Conservation (phyloP, 352 stramenopile species). For the Aphanomyces euteiches region DNA sequence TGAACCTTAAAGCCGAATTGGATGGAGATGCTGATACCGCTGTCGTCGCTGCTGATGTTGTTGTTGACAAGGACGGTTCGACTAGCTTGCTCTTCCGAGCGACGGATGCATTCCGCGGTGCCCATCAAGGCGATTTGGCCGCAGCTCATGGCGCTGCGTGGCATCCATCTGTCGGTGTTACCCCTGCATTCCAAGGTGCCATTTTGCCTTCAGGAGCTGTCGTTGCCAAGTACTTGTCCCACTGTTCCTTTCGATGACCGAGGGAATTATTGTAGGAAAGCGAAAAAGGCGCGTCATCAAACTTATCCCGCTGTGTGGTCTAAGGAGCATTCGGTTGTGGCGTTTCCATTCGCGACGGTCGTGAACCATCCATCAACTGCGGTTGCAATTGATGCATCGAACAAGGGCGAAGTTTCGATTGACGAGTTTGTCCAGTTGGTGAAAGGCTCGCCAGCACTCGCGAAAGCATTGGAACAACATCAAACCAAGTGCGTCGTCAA, state of each 20-base stretch:
- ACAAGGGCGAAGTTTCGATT: conserved; percentile 20
- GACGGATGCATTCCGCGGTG: not conserved
- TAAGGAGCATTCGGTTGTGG: not conserved
- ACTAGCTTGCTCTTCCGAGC: conserved; percentile 4
- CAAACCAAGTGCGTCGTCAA: conserved; percentile 16
- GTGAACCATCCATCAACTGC: conserved; percentile 7
- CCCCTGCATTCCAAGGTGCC: conserved; percentile 16
- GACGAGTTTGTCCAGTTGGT: conserved; percentile 22
- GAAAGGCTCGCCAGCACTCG: conserved; percentile 8
- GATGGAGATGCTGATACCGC: conserved; percentile 27
- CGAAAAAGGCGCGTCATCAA: not conserved
- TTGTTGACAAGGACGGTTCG: not conserved
- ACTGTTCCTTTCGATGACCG: not conserved
- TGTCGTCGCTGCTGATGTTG: not conserved
- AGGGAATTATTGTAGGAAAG: not conserved
- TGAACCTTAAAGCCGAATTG: conserved; percentile 72
- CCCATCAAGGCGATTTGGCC: not conserved
- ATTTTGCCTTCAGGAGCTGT: not conserved
- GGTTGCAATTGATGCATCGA: not conserved
- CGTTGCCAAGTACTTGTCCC: not conserved
- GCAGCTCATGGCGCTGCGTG: conserved; percentile 18
- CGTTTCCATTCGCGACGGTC: not conserved
- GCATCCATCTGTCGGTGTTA: conserved; percentile 16
- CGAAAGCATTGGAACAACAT: conserved; percentile 9
- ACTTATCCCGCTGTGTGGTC: conserved; percentile 8